These are phyloP conservation scores for Lunasporangiospora selenospora DNA, from an alignment of 192 early-diverging fungal species.

Conservation along the genomic window DNA sequence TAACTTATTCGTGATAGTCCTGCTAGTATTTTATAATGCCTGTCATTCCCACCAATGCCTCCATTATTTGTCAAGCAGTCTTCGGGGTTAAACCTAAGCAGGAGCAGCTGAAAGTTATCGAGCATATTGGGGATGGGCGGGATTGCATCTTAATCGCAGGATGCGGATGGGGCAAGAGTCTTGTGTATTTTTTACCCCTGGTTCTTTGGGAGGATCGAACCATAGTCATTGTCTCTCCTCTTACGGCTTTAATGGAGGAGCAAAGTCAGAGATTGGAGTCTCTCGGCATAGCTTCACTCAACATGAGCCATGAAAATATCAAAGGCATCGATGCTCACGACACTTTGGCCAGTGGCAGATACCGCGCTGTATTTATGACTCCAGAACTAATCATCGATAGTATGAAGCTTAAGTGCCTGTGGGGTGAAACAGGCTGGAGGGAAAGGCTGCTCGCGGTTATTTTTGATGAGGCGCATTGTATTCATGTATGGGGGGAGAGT, in stretches of 20 bases:
- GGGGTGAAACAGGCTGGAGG: neutral
- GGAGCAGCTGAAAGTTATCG: slow-evolving; percentile 9
- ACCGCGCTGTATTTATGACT: neutral
- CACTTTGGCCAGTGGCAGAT: no score
- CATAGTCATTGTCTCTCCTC: slow-evolving; percentile 8
- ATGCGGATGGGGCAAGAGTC: slow-evolving; percentile 14
- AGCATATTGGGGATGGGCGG: slow-evolving; percentile 6
- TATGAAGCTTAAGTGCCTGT: no score
- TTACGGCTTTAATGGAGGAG: slow-evolving; percentile 11
- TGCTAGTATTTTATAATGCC: no score
- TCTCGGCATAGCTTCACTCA: no score
- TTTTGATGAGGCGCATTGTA: slow-evolving; percentile 9
- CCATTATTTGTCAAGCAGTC: neutral
- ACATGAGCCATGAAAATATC: no score
- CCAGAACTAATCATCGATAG: neutral
- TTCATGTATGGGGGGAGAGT: slow-evolving; percentile 2
- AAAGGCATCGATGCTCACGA: no score
- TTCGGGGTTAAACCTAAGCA: slow-evolving; percentile 1
- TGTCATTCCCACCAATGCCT: neutral
- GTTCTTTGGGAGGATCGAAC: slow-evolving; percentile 6
- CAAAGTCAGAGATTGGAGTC: no score
- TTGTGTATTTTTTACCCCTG: slow-evolving; percentile 10
- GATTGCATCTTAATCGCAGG: slow-evolving; percentile 24
- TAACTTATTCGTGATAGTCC: no score
- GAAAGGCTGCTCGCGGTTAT: neutral